Conservation (phyloP, 2,329 filamentous ascomycete species). For the Elsinoe perseae region DNA sequence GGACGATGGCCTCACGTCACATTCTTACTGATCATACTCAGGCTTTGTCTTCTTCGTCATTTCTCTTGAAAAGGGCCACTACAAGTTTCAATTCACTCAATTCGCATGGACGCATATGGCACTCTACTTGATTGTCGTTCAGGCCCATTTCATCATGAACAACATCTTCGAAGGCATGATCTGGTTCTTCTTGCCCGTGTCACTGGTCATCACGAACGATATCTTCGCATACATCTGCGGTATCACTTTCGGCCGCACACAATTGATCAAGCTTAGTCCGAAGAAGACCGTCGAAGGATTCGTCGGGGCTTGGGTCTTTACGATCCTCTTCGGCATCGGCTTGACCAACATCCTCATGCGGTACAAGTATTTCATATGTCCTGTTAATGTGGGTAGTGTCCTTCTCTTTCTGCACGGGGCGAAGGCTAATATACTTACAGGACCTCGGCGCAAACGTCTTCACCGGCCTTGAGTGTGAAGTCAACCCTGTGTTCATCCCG, state of each 20-base stretch:
- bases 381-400: slow-evolving; percentile 68
- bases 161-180: slow-evolving; percentile 99
- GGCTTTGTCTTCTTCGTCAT: slow-evolving; percentile 98
- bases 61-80: slow-evolving; percentile 89
- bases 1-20: not conserved
- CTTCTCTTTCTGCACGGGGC: no score
- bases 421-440: no score
- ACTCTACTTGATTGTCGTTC: slow-evolving; percentile 91
- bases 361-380: slow-evolving; percentile 97
- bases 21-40: slow-evolving; percentile 31
- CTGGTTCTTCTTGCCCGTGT: slow-evolving; percentile 96
- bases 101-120: slow-evolving; percentile 99
- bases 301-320: slow-evolving; percentile 92
- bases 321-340: slow-evolving; percentile 72
- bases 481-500: slow-evolving; percentile 84
- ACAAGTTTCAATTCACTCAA: slow-evolving; percentile 97
- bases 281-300: slow-evolving; percentile 99
- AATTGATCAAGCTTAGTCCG: slow-evolving; percentile 93
- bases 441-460: slow-evolving; percentile 90
- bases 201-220: slow-evolving; percentile 95
- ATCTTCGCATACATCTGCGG: slow-evolving; percentile 98
- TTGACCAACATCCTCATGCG: slow-evolving; percentile 79
- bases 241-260: slow-evolving; percentile 91
- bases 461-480: slow-evolving; percentile 79
- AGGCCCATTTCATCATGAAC: slow-evolving; percentile 99